Evolutionary conservation across 805 yeast genomes (phyloP), one percentile per base, ranked within the genome.

Genomic region (Candida morakotiae): DNA sequence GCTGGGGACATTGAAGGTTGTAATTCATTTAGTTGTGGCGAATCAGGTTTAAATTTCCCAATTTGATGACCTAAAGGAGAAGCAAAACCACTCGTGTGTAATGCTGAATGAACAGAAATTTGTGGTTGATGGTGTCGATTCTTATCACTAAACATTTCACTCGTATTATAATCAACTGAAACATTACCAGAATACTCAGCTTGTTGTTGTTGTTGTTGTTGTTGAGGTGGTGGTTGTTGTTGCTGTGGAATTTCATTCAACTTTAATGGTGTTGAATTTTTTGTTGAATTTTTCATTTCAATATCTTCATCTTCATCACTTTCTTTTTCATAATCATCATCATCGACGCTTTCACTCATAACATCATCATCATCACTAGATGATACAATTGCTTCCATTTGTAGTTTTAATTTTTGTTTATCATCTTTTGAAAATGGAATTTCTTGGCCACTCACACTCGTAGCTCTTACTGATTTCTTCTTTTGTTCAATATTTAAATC

Each of bases 281-380:
- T 40, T 2, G 61, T 49, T 3, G 56, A 51, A 35, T 39, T 41
- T 25, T 45, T 40, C 29, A 47, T 31, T 18, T 43, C 47, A 23
- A 37, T 39, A 14, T 49, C 58, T 30, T 67, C 73, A 35, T 70
- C 75, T 29, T 52, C 66, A 18, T 64, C 67, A 44, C 64, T 55
- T 35, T 65, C 64, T 18, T 55, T 62, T 17, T 34, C 37, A 4
- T 34, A 17, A 10, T 27, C 37, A 14, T 34, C 30, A 14, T 34
- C 30, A 5, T 34, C 31, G 36, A 47, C 8, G 17, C 23, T 25
- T 7, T 24, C 28, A 24, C 15, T 23, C 16, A 15, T 16, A 2
- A 21, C 38, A n/a, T 49, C 57, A 26, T 66, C 72, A 34, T 69
- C 75, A 29, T 51, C 52, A 17, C 26, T 29, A 3, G 39, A 29